phyloP scores from a whole-genome alignment of 169 alveolate species.

The Cytauxzoon felis region DNA sequence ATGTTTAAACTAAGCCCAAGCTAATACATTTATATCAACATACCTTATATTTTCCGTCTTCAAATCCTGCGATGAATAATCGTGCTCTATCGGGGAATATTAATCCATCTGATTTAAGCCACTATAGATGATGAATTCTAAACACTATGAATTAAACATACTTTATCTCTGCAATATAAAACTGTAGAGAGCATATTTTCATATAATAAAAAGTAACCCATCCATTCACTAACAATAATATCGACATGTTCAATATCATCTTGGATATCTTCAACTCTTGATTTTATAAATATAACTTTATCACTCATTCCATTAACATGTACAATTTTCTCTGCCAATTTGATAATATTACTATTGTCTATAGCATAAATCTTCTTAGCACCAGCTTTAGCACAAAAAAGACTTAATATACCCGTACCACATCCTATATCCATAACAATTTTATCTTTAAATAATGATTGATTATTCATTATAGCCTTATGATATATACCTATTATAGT shows the following conservation, averaged over 20 bases:
- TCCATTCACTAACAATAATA: conserved; percentile 97
- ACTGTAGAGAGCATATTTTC: conserved; percentile 97
- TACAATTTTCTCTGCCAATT: conserved; percentile 87
- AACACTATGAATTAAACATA: not conserved
- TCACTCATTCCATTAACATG: conserved; percentile 85
- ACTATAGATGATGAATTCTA: conserved; percentile 43
- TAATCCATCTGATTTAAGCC: conserved; percentile 90
- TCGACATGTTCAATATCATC: conserved; percentile 93
- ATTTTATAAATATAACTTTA: conserved; percentile 88
- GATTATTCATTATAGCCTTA: conserved; percentile 90
- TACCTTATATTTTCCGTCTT: conserved; percentile 91
- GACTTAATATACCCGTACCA: conserved; percentile 96
- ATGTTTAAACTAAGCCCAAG: no score
- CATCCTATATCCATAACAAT: conserved; percentile 97
- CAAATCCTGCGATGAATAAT: conserved; percentile 93
- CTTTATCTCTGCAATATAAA: conserved; percentile 93
- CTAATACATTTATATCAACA: not conserved
- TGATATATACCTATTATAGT: conserved; percentile 44
- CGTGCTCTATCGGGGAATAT: conserved; percentile 95
- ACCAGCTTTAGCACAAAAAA: conserved; percentile 97
- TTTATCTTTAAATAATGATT: conserved; percentile 89
- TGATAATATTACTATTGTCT: conserved; percentile 93
- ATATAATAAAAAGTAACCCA: conserved; percentile 97
- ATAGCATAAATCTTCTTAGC: conserved; percentile 97
- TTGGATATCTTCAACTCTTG: conserved; percentile 94